A percentile compares a stretch with the other conserved stretches of the same genome.
phyloP scores from a whole-genome alignment of 106 monocot species.

The Chionographis japonica region DNA sequence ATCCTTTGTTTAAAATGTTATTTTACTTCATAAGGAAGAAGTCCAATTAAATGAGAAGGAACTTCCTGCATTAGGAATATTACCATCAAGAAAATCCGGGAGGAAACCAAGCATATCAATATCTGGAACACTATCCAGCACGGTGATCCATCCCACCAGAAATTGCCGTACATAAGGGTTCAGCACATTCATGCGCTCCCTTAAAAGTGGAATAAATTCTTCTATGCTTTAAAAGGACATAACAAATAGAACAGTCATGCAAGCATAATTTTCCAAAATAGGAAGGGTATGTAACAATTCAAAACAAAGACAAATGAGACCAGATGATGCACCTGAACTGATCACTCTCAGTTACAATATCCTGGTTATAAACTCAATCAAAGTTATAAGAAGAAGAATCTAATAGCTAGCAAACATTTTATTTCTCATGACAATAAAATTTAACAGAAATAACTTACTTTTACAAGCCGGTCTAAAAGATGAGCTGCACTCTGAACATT shows the following conservation, averaged over 20 bases:
- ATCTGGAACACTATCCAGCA: slow-evolving; percentile 51
- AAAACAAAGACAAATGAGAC: background rate
- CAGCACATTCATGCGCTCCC: slow-evolving; percentile 62
- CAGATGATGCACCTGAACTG: slow-evolving; percentile 37
- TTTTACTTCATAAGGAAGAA: background rate
- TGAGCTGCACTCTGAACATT: slow-evolving; percentile 63
- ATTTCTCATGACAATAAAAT: background rate
- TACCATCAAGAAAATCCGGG: slow-evolving; percentile 66
- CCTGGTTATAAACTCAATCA: slow-evolving; percentile 25
- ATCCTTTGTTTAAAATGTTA: no score
- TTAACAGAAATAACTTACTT: slow-evolving; percentile 10
- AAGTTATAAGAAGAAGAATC: background rate
- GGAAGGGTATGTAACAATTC: background rate
- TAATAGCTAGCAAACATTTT: no score
- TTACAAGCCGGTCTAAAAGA: slow-evolving; percentile 50
- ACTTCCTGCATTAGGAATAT: background rate
- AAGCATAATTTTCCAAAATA: background rate
- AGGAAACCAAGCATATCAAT: slow-evolving; percentile 68
- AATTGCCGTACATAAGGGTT: slow-evolving; percentile 53
- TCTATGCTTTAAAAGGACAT: slow-evolving; percentile 37
- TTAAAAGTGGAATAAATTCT: slow-evolving; percentile 49
- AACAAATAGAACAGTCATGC: background rate
- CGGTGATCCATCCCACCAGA: slow-evolving; percentile 60
- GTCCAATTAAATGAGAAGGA: background rate
- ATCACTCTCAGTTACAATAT: slow-evolving; percentile 60